phyloP scores from a whole-genome alignment of 75 land plant genomes.

The Azolla pinnata region DNA sequence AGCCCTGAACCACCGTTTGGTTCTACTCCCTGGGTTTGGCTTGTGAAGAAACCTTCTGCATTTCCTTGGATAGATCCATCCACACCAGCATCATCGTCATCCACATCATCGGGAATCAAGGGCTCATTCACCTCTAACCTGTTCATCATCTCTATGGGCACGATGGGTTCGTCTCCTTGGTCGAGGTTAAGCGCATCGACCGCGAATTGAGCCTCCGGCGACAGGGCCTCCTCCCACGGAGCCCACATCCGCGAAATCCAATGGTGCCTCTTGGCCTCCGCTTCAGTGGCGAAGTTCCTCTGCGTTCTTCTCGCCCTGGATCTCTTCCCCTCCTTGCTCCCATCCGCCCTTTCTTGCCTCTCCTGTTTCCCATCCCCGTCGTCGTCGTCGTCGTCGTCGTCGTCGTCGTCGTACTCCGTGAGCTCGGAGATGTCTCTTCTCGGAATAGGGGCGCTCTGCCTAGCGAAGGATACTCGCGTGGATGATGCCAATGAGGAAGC shows the following conservation, averaged over 20 bases:
- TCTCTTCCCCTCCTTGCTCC: neutral
- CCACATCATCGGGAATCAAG: conserved; percentile 49
- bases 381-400: neutral
- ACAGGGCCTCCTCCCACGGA: conserved; percentile 93
- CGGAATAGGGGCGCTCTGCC: neutral
- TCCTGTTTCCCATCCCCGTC: too few species aligned
- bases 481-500: too few species aligned
- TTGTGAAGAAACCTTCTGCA: conserved; percentile 4
- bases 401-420: neutral
- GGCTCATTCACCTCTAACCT: conserved; percentile 61
- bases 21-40: conserved; percentile 37
- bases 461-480: too few species aligned
- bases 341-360: too few species aligned
- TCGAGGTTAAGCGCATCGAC: conserved; percentile 46
- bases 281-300: conserved; percentile 36
- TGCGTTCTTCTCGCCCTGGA: neutral
- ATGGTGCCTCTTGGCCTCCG: conserved; percentile 51
- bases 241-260: conserved; percentile 91
- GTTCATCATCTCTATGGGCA: conserved; percentile 50
- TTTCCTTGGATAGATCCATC: conserved; percentile 23
- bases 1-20: conserved; percentile 37
- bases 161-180: conserved; percentile 53
- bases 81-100: conserved; percentile 40
- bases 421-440: neutral
- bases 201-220: conserved; percentile 88